These are phyloP conservation scores for Suillus americanus DNA, from an alignment of 768 basidiomycete species.

Conservation along the genomic window DNA sequence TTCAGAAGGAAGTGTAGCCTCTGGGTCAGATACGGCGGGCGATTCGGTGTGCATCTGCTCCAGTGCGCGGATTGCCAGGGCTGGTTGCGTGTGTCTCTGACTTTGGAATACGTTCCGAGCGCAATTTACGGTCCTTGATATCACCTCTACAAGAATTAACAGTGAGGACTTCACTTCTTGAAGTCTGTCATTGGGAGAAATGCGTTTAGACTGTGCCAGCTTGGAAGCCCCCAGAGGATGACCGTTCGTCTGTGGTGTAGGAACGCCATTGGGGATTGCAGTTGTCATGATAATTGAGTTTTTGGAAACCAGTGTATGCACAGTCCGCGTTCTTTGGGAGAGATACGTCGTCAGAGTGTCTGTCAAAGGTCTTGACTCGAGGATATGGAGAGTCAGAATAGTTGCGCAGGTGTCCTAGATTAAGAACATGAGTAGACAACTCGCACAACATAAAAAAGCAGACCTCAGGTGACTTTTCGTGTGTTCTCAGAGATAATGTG, in stretches of 20 bases:
- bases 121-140: conserved; percentile 58
- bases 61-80: conserved; percentile 59
- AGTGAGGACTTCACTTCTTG: conserved; percentile 56
- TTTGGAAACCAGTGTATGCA: conserved; percentile 46
- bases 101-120: conserved; percentile 59
- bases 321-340: conserved; percentile 62
- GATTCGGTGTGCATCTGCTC: conserved; percentile 60
- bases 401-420: conserved; percentile 72
- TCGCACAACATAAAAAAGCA: conserved; percentile 13
- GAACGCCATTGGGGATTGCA: conserved; percentile 32
- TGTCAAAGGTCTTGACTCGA: conserved; percentile 78
- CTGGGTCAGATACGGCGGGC: conserved; percentile 20
- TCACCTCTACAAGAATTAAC: conserved; percentile 49
- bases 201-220: conserved; percentile 2
- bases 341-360: conserved; percentile 75
- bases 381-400: conserved; percentile 80
- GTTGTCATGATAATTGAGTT: conserved; percentile 2
- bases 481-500: conserved; percentile 74
- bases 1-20: conserved; percentile 42
- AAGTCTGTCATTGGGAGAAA: conserved; percentile 35
- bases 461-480: conserved; percentile 53
- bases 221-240: conserved; percentile 24
- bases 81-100: conserved; percentile 25
- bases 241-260: conserved; percentile 34
- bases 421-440: neutral